These are phyloP conservation scores for Phymatotrichopsis omnivora DNA, from an alignment of 2,329 filamentous ascomycete species.

Conservation along the genomic window DNA sequence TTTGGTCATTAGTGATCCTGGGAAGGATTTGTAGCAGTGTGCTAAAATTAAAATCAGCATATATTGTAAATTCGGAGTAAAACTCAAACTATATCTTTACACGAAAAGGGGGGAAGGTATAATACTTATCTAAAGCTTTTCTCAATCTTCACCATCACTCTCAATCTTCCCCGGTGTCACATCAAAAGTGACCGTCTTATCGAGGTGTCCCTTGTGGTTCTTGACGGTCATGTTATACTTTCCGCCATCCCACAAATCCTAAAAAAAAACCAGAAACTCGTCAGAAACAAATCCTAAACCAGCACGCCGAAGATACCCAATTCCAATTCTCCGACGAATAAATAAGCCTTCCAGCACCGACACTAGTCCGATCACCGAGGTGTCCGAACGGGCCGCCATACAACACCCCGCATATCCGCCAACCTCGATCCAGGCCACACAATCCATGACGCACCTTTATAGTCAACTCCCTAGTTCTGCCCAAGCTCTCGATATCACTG, in stretches of 20 bases:
- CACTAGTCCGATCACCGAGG: too few species aligned
- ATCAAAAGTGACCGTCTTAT: slow-evolving; percentile 36
- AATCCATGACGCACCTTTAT: slow-evolving; percentile 55
- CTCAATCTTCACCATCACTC: slow-evolving; percentile 15
- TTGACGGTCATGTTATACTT: slow-evolving; percentile 40
- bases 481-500: slow-evolving; percentile 82
- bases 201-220: slow-evolving; percentile 35
- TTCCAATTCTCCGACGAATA: neutral
- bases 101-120: neutral
- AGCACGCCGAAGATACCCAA: neutral
- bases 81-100: neutral
- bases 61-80: neutral
- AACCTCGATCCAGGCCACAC: too few species aligned
- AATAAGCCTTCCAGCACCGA: neutral
- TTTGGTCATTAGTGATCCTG: neutral
- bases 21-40: neutral
- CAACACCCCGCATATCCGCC: too few species aligned
- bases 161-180: slow-evolving; percentile 30
- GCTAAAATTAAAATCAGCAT: neutral
- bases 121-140: slow-evolving; percentile 4
- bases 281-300: neutral
- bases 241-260: slow-evolving; percentile 46
- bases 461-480: slow-evolving; percentile 85
- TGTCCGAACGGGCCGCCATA: too few species aligned
- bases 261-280: neutral